Evolutionary conservation across 192 early-diverging fungal species (phyloP).

Genomic region (Phlyctochytrium planicorne): DNA sequence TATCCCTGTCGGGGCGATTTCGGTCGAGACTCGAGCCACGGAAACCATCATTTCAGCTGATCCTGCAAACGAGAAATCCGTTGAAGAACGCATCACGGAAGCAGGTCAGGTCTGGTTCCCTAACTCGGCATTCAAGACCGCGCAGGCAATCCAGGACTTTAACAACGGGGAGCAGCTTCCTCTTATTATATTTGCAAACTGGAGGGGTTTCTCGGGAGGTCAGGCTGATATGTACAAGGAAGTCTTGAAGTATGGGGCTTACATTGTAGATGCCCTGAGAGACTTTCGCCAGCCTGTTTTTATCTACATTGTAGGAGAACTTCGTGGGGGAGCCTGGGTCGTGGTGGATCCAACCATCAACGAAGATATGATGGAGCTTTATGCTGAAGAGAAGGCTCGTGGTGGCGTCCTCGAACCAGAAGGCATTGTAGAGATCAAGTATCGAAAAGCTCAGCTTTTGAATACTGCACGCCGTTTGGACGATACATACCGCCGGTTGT

Average conservation of each 20-base stretch:
- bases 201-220: conserved; percentile 98
- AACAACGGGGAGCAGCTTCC: conserved; percentile 98
- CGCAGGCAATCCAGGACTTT: conserved; percentile 98
- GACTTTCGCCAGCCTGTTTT: conserved; percentile 97
- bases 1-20: conserved; percentile 94
- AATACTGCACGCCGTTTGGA: conserved; percentile 93
- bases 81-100: conserved; percentile 84
- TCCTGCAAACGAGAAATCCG: conserved; percentile 86
- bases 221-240: conserved; percentile 99
- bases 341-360: conserved; percentile 97
- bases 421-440: conserved; percentile 98
- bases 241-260: conserved; percentile 93
- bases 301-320: conserved; percentile 94
- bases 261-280: conserved; percentile 93
- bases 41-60: conserved; percentile 92
- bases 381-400: conserved; percentile 87
- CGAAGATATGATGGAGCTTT: conserved; percentile 99
- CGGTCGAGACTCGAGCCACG: conserved; percentile 92
- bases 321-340: conserved; percentile 98
- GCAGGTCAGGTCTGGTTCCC: conserved; percentile 98
- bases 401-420: conserved; percentile 96
- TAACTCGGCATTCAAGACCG: conserved; percentile 98
- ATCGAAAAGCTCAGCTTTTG: conserved; percentile 86
- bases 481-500: conserved; percentile 69
- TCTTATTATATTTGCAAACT: conserved; percentile 99